Conservation (phyloP, 148 eudicot species). For the Gaultheria prostrata region DNA sequence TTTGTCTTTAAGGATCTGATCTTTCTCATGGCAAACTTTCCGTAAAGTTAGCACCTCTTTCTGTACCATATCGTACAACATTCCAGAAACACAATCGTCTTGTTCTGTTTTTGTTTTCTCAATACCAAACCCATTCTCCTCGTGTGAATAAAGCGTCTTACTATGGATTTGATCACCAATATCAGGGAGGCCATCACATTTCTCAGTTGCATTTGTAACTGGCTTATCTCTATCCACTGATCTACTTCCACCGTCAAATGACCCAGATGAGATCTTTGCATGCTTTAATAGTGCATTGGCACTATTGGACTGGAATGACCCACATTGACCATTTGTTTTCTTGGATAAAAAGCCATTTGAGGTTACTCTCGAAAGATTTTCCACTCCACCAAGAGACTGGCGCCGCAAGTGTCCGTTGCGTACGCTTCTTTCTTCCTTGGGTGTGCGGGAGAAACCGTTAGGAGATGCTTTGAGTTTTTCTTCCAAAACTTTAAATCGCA, state of each 20-base stretch:
- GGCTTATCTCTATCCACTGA: conserved; percentile 35
- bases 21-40: conserved; percentile 83
- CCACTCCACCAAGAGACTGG: conserved; percentile 79
- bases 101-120: conserved; percentile 35
- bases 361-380: conserved; percentile 50
- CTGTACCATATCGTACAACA: conserved; percentile 82
- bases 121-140: conserved; percentile 31
- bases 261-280: conserved; percentile 41
- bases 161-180: conserved; percentile 27
- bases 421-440: conserved; percentile 48
- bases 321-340: conserved; percentile 48
- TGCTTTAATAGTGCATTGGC: conserved; percentile 42
- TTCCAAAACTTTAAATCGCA: conserved; percentile 92
- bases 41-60: conserved; percentile 75
- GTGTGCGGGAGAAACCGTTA: conserved; percentile 35
- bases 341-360: conserved; percentile 58
- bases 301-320: conserved; percentile 34
- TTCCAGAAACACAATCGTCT: conserved; percentile 78
- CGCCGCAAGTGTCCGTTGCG: conserved; percentile 63
- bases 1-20: conserved; percentile 77
- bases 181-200: conserved; percentile 22
- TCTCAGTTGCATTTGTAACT: conserved; percentile 18
- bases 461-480: conserved; percentile 64
- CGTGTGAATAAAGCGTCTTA: conserved; percentile 15
- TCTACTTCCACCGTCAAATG: conserved; percentile 55